Conservation (phyloP, 2,329 filamentous ascomycete genomes). For the Onygena corvina region DNA sequence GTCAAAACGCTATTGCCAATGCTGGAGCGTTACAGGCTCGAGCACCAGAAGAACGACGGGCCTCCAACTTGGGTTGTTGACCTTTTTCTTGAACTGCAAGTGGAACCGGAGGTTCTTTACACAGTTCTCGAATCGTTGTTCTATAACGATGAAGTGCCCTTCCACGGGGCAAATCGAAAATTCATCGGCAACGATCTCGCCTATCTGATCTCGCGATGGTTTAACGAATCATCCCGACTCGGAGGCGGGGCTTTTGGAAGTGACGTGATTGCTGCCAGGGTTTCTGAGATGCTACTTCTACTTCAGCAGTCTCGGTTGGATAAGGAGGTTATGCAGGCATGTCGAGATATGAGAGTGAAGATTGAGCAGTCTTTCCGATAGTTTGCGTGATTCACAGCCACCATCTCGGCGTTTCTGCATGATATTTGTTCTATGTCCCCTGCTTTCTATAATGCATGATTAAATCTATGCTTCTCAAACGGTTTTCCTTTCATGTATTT, state of each 20-base stretch:
- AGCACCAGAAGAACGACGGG: slow-evolving; percentile 37
- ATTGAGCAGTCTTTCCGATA: slow-evolving; percentile 21
- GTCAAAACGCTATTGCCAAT: slow-evolving; percentile 44
- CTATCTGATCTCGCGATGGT: slow-evolving; percentile 51
- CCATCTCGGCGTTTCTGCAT: not conserved
- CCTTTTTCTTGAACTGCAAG: slow-evolving; percentile 51
- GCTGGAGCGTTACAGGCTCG: slow-evolving; percentile 43
- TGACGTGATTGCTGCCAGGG: slow-evolving; percentile 43
- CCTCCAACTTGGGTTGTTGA: slow-evolving; percentile 51
- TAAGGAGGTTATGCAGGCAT: slow-evolving; percentile 27
- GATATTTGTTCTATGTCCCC: not conserved
- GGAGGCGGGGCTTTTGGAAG: slow-evolving; percentile 48
- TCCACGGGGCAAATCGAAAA: slow-evolving; percentile 45
- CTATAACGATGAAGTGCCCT: slow-evolving; percentile 55
- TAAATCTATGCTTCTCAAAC: too few species aligned
- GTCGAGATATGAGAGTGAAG: slow-evolving; percentile 31
- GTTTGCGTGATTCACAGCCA: not conserved
- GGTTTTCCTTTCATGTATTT: slow-evolving; percentile 1
- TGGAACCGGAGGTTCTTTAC: slow-evolving; percentile 50
- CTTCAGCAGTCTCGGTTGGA: slow-evolving; percentile 36
- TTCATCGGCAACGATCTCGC: slow-evolving; percentile 50
- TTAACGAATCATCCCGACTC: slow-evolving; percentile 42
- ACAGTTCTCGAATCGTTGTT: slow-evolving; percentile 53
- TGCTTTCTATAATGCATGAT: not conserved
- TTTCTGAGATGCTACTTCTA: slow-evolving; percentile 35